Percentiles rank a stretch among this genome's conserved stretches.
Evolutionary conservation across 768 basidiomycete genomes (phyloP).

Genomic region (Boletus sp.): DNA sequence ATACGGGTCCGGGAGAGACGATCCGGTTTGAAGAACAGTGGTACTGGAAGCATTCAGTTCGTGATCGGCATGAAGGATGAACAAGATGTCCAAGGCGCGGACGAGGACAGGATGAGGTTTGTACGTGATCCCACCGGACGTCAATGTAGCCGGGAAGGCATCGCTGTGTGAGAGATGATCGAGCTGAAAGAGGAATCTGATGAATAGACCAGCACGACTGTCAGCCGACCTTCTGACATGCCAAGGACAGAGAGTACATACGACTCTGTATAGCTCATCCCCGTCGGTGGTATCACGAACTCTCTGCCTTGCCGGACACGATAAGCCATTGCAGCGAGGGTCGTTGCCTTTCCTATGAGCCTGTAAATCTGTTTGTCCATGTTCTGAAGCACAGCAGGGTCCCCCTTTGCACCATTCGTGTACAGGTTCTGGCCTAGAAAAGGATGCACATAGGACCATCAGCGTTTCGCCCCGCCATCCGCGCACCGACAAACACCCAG

Average conservation of each 20-base stretch:
- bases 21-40: constrained; percentile 83
- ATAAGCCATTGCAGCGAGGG: constrained; percentile 93
- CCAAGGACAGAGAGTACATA: constrained; percentile 25
- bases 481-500: neutral
- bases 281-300: constrained; percentile 80
- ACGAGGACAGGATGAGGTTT: constrained; percentile 79
- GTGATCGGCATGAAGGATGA: constrained; percentile 87
- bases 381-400: constrained; percentile 59
- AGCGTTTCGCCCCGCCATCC: neutral
- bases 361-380: constrained; percentile 94
- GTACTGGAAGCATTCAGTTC: constrained; percentile 86
- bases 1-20: constrained; percentile 88
- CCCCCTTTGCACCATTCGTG: constrained; percentile 65
- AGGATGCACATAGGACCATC: neutral
- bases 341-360: constrained; percentile 84
- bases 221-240: neutral
- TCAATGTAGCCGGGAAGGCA: constrained; percentile 16
- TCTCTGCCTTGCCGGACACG: constrained; percentile 87
- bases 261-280: constrained; percentile 82
- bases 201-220: neutral
- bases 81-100: constrained; percentile 84
- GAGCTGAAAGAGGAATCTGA: constrained; percentile 86
- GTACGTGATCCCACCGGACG: constrained; percentile 58
- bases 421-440: constrained; percentile 69
- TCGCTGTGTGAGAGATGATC: constrained; percentile 57